Evolutionary conservation across 441 rosid species (phyloP), one percentile per base, ranked within the genome.

Genomic region (Geranium incanum): DNA sequence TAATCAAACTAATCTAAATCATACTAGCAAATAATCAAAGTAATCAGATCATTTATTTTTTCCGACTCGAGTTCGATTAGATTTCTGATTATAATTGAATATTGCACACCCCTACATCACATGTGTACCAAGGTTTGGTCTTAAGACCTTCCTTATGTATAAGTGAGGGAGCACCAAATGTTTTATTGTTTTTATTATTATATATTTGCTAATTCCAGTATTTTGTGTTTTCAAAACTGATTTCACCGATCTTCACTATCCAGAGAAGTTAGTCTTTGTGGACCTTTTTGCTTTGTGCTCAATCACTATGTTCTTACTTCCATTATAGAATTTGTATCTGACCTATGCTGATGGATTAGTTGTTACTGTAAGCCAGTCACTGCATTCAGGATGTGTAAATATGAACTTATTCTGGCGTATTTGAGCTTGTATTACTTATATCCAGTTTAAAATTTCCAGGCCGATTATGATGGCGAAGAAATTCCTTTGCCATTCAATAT

Each of bases 401-500:
- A 60, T 67, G 71, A 0, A 19, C 33, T 48, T 3, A n/a, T 78
- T 59, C 45, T 1, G 71, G 18, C 1, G 3, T 28, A 3, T 16
- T 33, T 59, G 73, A 15, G 6, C 15, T 72, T 13, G 67, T 69
- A 15, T 48, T 15, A 37, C 59, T 41, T 76, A 13, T 21, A 11
- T 68, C 6, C 45, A 6, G 6, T 50, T 75, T 43, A 52, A 16
- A 66, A 43, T 11, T 82, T 68, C 70, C 82, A 94, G 97, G 92
- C 87, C 36, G 78, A 82, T 75, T 89, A 85, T 77, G 76, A 89
- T 70, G 99, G 94, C 50, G 80, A 74, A 48, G 75, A 72, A 5
- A 83, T 94, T 37, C 84, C 97, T 74, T 77, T 94, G 39, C 97
- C 99, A 67, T 94, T 91, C 81, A 91, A 94, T 81, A 52, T 78